phyloP scores from a whole-genome alignment of 495 filamentous ascomycete genomes.

The Staphylotrichum tortipilum region DNA sequence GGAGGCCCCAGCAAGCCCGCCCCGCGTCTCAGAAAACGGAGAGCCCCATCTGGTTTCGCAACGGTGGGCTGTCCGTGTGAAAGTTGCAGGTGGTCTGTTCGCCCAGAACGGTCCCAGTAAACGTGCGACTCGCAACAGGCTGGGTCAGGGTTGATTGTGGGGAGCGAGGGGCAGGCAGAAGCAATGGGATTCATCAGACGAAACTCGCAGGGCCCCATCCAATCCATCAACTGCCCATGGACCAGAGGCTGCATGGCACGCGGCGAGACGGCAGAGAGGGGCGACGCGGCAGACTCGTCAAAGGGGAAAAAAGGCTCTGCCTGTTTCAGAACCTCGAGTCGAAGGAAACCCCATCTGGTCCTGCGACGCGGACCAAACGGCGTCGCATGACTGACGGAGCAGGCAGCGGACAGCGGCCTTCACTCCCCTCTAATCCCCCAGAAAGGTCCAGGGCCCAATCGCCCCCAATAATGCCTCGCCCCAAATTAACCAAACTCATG shows the following conservation, averaged over 20 bases:
- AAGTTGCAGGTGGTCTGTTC: neutral
- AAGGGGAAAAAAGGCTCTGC: neutral
- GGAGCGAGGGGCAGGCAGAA: no score
- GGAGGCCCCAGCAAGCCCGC: neutral
- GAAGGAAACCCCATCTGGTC: slow-evolving; percentile 1
- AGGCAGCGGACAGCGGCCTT: neutral
- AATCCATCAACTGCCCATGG: neutral
- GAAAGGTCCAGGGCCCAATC: neutral
- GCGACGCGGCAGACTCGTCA: neutral
- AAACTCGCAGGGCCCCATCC: neutral
- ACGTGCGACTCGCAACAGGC: no score
- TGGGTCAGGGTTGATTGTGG: neutral
- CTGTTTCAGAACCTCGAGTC: slow-evolving; percentile 19
- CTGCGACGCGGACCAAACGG: slow-evolving; percentile 12
- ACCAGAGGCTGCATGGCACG: no score
- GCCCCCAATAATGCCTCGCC: slow-evolving; percentile 14
- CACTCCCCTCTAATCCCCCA: no score
- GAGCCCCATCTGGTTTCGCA: neutral
- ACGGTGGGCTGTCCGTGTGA: neutral
- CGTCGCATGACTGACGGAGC: slow-evolving; percentile 3
- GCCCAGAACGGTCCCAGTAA: neutral
- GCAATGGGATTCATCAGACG: neutral
- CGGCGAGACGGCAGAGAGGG: no score
- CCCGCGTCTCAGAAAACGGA: neutral
- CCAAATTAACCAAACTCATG: slow-evolving; percentile 7